A percentile compares a stretch with the other conserved stretches of the same genome.
Conservation (phyloP, 225 moss, liverwort and hornwort species). For the Thuidium tamariscinum region DNA sequence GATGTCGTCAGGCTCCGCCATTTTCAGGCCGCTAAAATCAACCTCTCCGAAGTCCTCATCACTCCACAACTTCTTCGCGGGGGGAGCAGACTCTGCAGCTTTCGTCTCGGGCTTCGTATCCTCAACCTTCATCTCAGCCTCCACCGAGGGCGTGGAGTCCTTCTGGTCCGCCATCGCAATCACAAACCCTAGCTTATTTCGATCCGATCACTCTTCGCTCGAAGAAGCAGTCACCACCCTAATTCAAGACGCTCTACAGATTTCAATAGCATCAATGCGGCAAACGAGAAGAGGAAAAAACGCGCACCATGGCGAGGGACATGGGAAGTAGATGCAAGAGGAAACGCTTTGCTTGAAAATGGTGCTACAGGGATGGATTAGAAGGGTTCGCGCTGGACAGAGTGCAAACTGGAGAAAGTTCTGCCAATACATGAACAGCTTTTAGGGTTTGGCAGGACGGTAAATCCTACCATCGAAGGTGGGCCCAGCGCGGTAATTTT, state of each 20-base stretch:
- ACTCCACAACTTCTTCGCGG: conserved; percentile 35
- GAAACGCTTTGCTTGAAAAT: not conserved
- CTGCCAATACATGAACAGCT: not conserved
- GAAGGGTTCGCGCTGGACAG: not conserved
- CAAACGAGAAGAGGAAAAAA: not conserved
- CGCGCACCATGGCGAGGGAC: not conserved
- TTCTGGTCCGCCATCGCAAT: conserved; percentile 11
- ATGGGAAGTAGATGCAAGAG: not conserved
- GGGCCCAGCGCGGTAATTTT: too few species aligned
- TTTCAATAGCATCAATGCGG: not conserved
- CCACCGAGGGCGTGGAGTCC: not conserved
- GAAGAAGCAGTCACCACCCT: not conserved
- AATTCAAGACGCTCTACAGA: not conserved
- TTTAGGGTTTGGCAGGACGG: not conserved
- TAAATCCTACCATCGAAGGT: too few species aligned
- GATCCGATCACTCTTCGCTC: not conserved
- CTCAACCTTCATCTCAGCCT: conserved; percentile 17
- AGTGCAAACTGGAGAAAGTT: not conserved
- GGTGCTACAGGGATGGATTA: not conserved
- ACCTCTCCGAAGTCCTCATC: conserved; percentile 41
- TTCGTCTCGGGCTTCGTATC: not conserved
- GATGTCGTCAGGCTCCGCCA: conserved; percentile 30
- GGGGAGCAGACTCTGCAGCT: not conserved
- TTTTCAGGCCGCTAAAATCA: conserved; percentile 31
- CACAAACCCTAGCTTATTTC: not conserved